Evolutionary conservation across 2,329 filamentous ascomycete species (phyloP).

Genomic region (Sporothrix humicola): DNA sequence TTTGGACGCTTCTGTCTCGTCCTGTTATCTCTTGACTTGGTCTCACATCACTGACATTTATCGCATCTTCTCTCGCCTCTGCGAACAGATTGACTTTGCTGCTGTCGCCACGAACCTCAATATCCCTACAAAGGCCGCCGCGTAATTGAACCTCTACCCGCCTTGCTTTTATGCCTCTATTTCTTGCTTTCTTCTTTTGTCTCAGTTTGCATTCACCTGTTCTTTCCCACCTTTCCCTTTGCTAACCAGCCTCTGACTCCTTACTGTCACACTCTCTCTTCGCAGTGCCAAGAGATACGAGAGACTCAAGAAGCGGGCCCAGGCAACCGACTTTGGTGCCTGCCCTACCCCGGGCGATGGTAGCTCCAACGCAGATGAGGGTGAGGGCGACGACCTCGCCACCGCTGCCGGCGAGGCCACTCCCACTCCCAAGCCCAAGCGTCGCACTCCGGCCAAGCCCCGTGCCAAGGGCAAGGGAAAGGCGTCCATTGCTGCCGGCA

Average conservation of each 20-base stretch:
- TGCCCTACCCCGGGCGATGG: not conserved
- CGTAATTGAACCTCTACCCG: conserved; percentile 54
- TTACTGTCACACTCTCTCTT: not conserved
- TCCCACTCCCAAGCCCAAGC: conserved; percentile 3
- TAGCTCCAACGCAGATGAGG: not conserved
- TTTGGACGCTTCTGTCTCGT: not conserved
- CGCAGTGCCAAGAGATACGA: conserved; percentile 70
- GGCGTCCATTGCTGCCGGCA: not conserved
- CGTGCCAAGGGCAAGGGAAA: conserved; percentile 16
- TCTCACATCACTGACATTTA: not conserved
- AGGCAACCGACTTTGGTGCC: not conserved
- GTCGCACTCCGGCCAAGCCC: not conserved
- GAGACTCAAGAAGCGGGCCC: conserved; percentile 53
- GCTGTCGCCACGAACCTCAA: conserved; percentile 67
- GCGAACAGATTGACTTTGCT: conserved; percentile 65
- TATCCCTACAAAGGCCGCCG: conserved; percentile 70
- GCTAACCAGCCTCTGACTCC: not conserved
- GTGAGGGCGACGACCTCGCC: not conserved
- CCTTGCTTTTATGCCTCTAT: not conserved
- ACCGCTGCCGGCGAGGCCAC: not conserved
- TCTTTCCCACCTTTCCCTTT: not conserved
- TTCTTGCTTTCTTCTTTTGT: not conserved
- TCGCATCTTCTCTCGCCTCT: not conserved
- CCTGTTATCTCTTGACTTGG: not conserved
- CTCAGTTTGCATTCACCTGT: not conserved